A percentile compares a stretch with the other conserved stretches of the same genome.
Conservation (phyloP, 441 rosid genomes). For the Arabidopsis hybrid region DNA sequence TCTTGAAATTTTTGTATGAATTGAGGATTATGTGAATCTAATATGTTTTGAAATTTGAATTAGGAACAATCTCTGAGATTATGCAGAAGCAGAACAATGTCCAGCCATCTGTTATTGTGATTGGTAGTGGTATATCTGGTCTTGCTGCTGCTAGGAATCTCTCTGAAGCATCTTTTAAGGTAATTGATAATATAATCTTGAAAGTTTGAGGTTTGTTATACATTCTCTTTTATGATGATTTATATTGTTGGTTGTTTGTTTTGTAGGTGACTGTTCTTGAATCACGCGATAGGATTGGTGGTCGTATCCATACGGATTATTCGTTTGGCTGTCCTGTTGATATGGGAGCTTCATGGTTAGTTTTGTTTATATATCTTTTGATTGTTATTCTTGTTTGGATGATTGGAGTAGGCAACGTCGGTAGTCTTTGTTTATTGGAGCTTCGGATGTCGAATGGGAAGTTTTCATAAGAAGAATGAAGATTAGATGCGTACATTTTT, state of each 20-base stretch:
- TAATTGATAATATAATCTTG: slow-evolving; percentile 26
- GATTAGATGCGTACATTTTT: not conserved
- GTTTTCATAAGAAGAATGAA: not conserved
- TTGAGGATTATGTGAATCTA: slow-evolving; percentile 1
- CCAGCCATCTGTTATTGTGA: slow-evolving; percentile 75
- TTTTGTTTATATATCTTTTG: not conserved
- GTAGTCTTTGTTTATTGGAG: not conserved
- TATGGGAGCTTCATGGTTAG: slow-evolving; percentile 78
- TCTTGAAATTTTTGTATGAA: not conserved
- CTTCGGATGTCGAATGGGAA: not conserved
- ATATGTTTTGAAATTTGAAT: slow-evolving; percentile 8
- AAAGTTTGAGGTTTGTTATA: not conserved
- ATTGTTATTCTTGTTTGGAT: not conserved
- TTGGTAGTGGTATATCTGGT: slow-evolving; percentile 90
- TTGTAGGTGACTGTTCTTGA: slow-evolving; percentile 63
- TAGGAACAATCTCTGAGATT: slow-evolving; percentile 53
- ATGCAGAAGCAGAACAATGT: slow-evolving; percentile 56
- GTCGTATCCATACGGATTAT: slow-evolving; percentile 75
- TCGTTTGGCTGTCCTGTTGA: slow-evolving; percentile 79
- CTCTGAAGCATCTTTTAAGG: slow-evolving; percentile 71
- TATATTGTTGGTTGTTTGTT: slow-evolving; percentile 6
- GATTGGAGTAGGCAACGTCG: not conserved
- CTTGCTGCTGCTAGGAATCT: slow-evolving; percentile 83
- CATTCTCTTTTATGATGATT: not conserved
- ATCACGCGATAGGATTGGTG: slow-evolving; percentile 73